Conservation (phyloP, 2,329 filamentous ascomycete genomes). For the Aspergillus quadrilineatus region DNA sequence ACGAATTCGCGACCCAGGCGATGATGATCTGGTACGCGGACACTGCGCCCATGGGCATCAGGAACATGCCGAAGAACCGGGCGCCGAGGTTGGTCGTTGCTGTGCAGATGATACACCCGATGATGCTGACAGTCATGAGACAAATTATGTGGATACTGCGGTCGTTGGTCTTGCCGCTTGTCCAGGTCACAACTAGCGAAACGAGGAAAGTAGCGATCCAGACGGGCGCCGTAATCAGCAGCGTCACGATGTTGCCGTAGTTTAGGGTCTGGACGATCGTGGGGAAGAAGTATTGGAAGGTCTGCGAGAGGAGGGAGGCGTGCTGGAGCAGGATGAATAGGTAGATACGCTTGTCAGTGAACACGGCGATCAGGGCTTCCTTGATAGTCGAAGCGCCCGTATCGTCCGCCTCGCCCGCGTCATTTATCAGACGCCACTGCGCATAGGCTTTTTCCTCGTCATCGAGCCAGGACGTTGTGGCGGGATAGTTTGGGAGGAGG, state of each 20-base stretch:
- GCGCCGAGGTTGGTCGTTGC: neutral
- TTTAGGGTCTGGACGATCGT: slow-evolving; percentile 62
- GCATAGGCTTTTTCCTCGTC: slow-evolving; percentile 55
- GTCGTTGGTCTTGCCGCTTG: slow-evolving; percentile 50
- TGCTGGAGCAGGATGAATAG: slow-evolving; percentile 50
- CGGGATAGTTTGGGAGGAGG: slow-evolving; percentile 52
- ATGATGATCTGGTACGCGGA: slow-evolving; percentile 46
- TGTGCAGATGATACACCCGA: neutral
- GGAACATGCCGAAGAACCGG: neutral
- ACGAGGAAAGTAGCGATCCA: slow-evolving; percentile 58
- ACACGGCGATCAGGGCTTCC: slow-evolving; percentile 45
- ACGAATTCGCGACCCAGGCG: slow-evolving; percentile 45
- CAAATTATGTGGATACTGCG: neutral
- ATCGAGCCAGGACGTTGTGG: slow-evolving; percentile 53
- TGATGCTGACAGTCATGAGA: neutral
- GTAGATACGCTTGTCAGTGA: slow-evolving; percentile 34
- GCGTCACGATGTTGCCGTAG: slow-evolving; percentile 49
- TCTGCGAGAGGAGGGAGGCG: slow-evolving; percentile 51
- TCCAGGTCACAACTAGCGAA: slow-evolving; percentile 56
- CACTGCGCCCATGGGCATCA: slow-evolving; percentile 56
- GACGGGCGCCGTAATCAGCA: slow-evolving; percentile 50
- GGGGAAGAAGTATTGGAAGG: slow-evolving; percentile 66
- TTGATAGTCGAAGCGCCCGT: slow-evolving; percentile 43
- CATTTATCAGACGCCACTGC: slow-evolving; percentile 52
- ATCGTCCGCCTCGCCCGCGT: slow-evolving; percentile 48